Base-by-base conservation (phyloP, 1,139 yeast species). In the Lodderomyces margitis region DNA sequence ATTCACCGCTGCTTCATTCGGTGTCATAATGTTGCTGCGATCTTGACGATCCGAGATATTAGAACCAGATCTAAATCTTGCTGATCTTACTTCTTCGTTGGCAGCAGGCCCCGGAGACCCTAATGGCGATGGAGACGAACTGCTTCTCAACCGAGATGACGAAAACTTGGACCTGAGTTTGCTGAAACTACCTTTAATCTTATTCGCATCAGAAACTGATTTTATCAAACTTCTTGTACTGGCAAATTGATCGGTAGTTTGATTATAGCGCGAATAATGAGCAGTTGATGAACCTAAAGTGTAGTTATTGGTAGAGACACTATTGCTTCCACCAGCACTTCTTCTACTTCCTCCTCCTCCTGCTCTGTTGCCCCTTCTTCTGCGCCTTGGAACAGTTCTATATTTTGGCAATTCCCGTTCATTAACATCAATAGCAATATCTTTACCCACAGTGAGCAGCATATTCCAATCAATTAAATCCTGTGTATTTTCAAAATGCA, bases 331-430 rank as follows among this genome's bases (percentile, higher is more conserved):
- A 10, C 27, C 37, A 8, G 19, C 17, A 6, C 32, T 35, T 23
- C 16, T 33, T 10, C 27, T 12, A 4, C 32, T 24, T 12, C 40
- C 42, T 24, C 47, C 45, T 15, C 17, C 10, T 33, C 53, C 30
- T 21, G 21, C 19, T 12, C 25, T 34, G 6, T 24, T 47, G n/a
- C 31, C 9, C 46, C 62, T 54, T 42, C 78, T 54, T 56, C 89
- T 68, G 52, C 91, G 68, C 51, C 91, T 66, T 3, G 94, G 94
- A 8, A 85, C 88, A 0, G 87, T 81, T 55, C 89, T 68, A 57
- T 83, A 84, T 21, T 69, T 68, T 3, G 94, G 92, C 57, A 79
- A 57, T 38, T 78, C 81, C 38, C 94, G 65, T 20, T 74, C 66
- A 28, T 66, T 68, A 21, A 85, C 51, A 57, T 85, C 92, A 34